Conservation (phyloP, 2,329 filamentous ascomycete genomes). For the Aureobasidium sp. region DNA sequence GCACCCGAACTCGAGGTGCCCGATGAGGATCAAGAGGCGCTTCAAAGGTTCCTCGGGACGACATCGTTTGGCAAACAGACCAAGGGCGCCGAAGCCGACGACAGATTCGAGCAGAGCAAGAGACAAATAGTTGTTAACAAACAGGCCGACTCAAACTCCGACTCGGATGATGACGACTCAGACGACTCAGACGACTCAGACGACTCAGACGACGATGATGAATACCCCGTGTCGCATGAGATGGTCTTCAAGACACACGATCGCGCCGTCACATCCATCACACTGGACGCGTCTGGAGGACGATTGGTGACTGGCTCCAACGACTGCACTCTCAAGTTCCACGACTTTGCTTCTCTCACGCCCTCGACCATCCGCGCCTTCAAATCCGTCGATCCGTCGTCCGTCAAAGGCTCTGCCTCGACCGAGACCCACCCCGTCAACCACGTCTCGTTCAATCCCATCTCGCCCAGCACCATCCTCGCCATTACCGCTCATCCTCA, state of each 20-base stretch:
- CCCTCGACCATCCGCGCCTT: slow-evolving; percentile 90
- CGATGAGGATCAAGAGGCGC: slow-evolving; percentile 51
- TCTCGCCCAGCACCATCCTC: slow-evolving; percentile 70
- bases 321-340: slow-evolving; percentile 84
- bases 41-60: slow-evolving; percentile 69
- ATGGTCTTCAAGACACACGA: slow-evolving; percentile 89
- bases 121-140: slow-evolving; percentile 19
- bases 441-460: slow-evolving; percentile 76
- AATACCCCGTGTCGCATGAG: slow-evolving; percentile 89
- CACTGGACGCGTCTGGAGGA: slow-evolving; percentile 76
- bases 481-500: slow-evolving; percentile 85
- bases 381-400: slow-evolving; percentile 80
- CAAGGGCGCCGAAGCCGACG: slow-evolving; percentile 62
- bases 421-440: slow-evolving; percentile 84
- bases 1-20: background rate
- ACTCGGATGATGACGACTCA: slow-evolving; percentile 40
- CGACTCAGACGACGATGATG: slow-evolving; percentile 62
- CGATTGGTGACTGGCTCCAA: slow-evolving; percentile 83
- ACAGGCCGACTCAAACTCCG: slow-evolving; percentile 26
- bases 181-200: slow-evolving; percentile 45
- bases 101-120: slow-evolving; percentile 73
- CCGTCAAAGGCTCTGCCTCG: slow-evolving; percentile 56
- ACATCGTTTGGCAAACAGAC: slow-evolving; percentile 79
- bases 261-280: slow-evolving; percentile 72
- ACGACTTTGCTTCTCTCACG: slow-evolving; percentile 94